Base-by-base conservation (phyloP, 108 stramenopile genomes). In the Fragilariopsis cylindrus region DNA sequence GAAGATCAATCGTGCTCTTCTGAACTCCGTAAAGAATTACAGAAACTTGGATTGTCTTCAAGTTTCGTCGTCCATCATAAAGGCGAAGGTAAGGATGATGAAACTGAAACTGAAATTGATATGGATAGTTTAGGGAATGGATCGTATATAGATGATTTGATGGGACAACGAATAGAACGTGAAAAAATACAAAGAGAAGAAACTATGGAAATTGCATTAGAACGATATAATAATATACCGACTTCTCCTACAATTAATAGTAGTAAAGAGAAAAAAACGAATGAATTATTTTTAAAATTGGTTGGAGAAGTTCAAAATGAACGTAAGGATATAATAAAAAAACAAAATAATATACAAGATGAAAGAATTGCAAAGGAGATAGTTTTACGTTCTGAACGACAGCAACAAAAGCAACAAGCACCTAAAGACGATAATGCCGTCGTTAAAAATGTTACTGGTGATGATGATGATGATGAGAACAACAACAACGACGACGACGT, bases 121-220 rank as follows among this genome's bases (percentile, higher is more conserved):
- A 47, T 47, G 44, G n/a, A 55, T 19, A 65, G 63, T 9, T 56
- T 56, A n/a, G 74, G 74, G 46, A 54, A 50, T n/a, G 55, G 67
- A 21, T 67, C 74, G 54, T 75, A 75, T 18, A 56, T 75, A 11
- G 64, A 56, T 47, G 74, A 75, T 19, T 30, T 75, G 65, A 16
- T 75, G 55, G 19, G 67, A 39, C 74, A 75, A 54, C 65, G 65
- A 54, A 42, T 67, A 44, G 9, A 57, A 7, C 52, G 74, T 3
- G 48, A 50, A 12, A 41, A 7, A 4, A 5, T 65, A 45, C 53
- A 50, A 11, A 52, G 65, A 47, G 74, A 75, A 30, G 74, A 75
- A 65, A 50, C 67, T 4, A 42, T 75, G 74, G 74, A 75, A 43
- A 65, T 67, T 44, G 74, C 74, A 13, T 55, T 75, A 5, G 65